Percentiles rank a stretch among this genome's conserved stretches.
phyloP scores from a whole-genome alignment of 257 asterid species.

The Schizonepeta tenuifolia region DNA sequence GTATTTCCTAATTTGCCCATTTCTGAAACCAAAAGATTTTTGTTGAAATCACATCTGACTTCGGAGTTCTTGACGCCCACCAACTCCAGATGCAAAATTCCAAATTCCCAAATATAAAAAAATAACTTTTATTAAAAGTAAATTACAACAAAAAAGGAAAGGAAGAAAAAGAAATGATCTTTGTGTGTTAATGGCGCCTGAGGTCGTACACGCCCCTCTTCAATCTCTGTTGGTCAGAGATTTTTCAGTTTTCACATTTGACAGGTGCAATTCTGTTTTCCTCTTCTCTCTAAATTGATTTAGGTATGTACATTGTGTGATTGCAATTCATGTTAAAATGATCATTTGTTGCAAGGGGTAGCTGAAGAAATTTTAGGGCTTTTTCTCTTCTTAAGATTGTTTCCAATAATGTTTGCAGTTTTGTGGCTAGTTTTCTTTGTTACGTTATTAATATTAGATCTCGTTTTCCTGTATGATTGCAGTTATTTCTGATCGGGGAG shows the following conservation, averaged over 20 bases:
- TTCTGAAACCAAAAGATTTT: neutral
- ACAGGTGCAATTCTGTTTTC: slow-evolving; percentile 38
- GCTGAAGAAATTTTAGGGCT: neutral
- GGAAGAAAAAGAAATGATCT: slow-evolving; percentile 37
- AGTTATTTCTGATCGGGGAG: slow-evolving; percentile 36
- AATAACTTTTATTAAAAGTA: neutral
- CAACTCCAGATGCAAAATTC: slow-evolving; percentile 20
- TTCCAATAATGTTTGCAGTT: neutral
- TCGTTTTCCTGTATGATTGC: slow-evolving; percentile 21
- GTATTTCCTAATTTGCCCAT: neutral
- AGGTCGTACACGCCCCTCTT: slow-evolving; percentile 34
- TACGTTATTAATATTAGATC: slow-evolving; percentile 25
- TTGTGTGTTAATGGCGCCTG: slow-evolving; percentile 51
- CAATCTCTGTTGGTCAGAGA: slow-evolving; percentile 53
- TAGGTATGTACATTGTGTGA: slow-evolving; percentile 3
- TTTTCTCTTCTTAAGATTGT: neutral
- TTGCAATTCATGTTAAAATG: slow-evolving; percentile 26
- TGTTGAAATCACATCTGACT: slow-evolving; percentile 14
- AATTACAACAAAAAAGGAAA: neutral
- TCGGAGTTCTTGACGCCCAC: neutral
- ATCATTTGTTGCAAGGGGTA: slow-evolving; percentile 11
- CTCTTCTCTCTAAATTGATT: neutral
- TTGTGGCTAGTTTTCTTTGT: neutral
- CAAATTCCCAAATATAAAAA: neutral
- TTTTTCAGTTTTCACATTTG: slow-evolving; percentile 32